These are phyloP conservation scores for Rosa multiflora DNA, from an alignment of 306 rosid genomes.

Conservation along the genomic window DNA sequence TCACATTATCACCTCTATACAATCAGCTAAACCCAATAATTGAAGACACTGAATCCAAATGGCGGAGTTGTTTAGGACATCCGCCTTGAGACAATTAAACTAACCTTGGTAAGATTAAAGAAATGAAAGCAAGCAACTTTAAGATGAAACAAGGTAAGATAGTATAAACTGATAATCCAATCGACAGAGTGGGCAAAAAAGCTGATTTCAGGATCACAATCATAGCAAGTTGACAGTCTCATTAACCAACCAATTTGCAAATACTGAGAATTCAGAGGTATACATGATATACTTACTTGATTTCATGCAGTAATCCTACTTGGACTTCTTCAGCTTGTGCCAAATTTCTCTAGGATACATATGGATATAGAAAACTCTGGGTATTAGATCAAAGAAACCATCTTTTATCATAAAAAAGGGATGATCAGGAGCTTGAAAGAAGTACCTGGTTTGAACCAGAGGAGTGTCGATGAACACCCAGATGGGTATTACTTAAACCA, in stretches of 20 bases:
- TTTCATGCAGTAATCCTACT: conserved; percentile 32
- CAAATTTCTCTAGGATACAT: conserved; percentile 30
- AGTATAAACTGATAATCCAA: background rate
- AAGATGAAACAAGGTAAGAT: background rate
- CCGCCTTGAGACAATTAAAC: background rate
- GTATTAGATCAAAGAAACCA: background rate
- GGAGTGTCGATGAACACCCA: conserved; percentile 29
- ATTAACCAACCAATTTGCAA: background rate
- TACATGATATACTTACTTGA: conserved; percentile 40
- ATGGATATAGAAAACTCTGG: background rate
- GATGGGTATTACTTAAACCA: conserved; percentile 18
- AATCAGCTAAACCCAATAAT: background rate
- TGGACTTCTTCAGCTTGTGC: conserved; percentile 29
- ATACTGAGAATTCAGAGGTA: background rate
- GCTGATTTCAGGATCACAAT: background rate
- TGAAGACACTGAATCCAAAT: background rate
- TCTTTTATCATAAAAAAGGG: no score
- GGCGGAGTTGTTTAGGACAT: background rate
- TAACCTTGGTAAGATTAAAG: background rate
- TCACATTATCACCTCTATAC: background rate
- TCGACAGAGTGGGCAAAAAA: background rate
- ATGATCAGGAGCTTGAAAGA: conserved; percentile 10
- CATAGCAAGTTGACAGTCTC: background rate
- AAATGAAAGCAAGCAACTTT: background rate
- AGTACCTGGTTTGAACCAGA: conserved; percentile 43